phyloP scores from a whole-genome alignment of 2,329 filamentous ascomycete genomes.

The Phyllosticta ampelicida region DNA sequence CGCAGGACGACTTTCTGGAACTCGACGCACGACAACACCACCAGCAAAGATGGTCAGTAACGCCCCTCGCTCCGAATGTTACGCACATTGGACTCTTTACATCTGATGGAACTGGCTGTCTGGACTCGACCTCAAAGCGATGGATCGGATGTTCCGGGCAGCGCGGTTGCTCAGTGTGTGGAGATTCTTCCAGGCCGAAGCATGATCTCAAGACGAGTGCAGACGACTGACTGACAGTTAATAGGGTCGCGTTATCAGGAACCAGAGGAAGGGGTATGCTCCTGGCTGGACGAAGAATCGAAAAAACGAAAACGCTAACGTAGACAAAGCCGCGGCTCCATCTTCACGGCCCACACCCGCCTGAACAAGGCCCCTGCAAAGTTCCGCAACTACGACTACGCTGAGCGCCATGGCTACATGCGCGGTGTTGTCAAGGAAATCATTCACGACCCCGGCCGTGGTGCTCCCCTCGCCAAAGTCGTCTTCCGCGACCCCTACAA shows the following conservation, averaged over 20 bases:
- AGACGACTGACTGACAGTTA: constrained; percentile 4
- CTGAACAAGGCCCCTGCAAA: constrained; percentile 92
- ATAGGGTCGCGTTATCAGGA: constrained; percentile 60
- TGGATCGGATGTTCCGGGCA: background rate
- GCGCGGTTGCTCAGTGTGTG: background rate
- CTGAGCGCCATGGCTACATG: constrained; percentile 95
- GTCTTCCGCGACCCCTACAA: constrained; percentile 96
- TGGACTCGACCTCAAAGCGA: background rate
- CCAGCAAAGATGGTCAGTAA: constrained; percentile 11
- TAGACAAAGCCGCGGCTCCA: constrained; percentile 59
- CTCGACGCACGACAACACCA: constrained; percentile 10
- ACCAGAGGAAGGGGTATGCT: constrained; percentile 48
- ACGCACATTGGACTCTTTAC: background rate
- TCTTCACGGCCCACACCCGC: constrained; percentile 55
- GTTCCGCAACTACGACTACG: constrained; percentile 94
- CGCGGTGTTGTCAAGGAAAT: constrained; percentile 98
- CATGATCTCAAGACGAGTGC: background rate
- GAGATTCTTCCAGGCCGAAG: background rate
- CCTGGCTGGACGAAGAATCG: background rate
- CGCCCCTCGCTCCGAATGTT: background rate
- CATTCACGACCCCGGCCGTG: constrained; percentile 97
- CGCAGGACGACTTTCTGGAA: constrained; percentile 10
- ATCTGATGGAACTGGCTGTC: background rate
- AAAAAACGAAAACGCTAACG: constrained; percentile 10
- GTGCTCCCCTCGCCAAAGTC: constrained; percentile 94